Evolutionary conservation across 305 asterid species (phyloP).

Genomic region (Nicotiana rustica): DNA sequence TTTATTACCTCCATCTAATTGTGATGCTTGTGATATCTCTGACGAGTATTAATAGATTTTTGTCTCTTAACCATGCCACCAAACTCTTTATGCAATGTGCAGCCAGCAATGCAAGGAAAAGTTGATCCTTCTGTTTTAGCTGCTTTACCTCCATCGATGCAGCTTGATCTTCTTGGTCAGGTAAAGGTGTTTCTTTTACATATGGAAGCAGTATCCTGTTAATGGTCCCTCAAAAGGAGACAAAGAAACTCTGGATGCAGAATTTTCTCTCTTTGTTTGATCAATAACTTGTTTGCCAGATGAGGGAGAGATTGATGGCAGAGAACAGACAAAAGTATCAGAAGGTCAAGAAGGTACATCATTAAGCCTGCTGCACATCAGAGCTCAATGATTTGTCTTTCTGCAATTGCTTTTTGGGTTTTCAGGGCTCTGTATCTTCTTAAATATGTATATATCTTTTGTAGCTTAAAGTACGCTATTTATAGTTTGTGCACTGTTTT

Average conservation of each 20-base stretch:
- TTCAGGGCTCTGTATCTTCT: background rate
- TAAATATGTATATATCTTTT: background rate
- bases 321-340: constrained; percentile 98
- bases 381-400: constrained; percentile 10
- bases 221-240: constrained; percentile 9
- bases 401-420: background rate
- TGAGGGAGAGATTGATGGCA: constrained; percentile 99
- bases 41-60: background rate
- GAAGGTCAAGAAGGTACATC: constrained; percentile 89
- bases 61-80: constrained; percentile 10
- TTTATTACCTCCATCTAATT: background rate
- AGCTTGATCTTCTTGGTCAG: constrained; percentile 99
- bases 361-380: background rate
- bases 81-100: constrained; percentile 33
- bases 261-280: constrained; percentile 32
- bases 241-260: background rate
- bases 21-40: constrained; percentile 16
- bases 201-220: constrained; percentile 22
- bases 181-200: constrained; percentile 46
- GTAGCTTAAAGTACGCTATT: constrained; percentile 16
- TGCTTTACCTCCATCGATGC: constrained; percentile 97
- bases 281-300: constrained; percentile 59
- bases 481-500: background rate
- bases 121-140: constrained; percentile 97
- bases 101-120: constrained; percentile 92